Percentiles rank a stretch among this genome's conserved stretches.
phyloP scores from a whole-genome alignment of 2,329 filamentous ascomycete genomes.

The Parasarocladium wereldwijsianum region DNA sequence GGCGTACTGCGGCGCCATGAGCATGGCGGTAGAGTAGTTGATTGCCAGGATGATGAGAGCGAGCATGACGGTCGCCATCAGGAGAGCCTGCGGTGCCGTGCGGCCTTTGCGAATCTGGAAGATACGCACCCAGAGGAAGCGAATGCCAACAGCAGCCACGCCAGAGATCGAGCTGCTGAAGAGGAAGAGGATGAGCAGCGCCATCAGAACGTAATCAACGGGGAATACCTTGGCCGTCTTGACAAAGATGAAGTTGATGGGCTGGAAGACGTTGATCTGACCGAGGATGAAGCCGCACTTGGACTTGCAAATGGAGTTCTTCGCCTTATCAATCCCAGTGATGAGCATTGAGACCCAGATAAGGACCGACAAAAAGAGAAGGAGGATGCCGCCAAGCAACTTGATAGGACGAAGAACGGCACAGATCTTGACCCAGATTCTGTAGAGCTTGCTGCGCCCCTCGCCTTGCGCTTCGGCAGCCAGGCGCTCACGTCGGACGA shows the following conservation, averaged over 20 bases:
- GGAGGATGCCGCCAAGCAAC: conserved; percentile 65
- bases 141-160: conserved; percentile 75
- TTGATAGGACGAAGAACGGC: conserved; percentile 79
- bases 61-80: conserved; percentile 82
- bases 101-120: conserved; percentile 83
- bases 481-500: conserved; percentile 77
- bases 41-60: conserved; percentile 80
- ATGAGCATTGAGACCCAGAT: conserved; percentile 89
- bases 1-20: conserved; percentile 90
- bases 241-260: conserved; percentile 54
- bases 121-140: conserved; percentile 88
- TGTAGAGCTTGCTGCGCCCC: conserved; percentile 59
- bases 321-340: conserved; percentile 90
- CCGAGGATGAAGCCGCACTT: conserved; percentile 87
- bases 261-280: conserved; percentile 82
- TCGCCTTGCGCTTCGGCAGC: conserved; percentile 71
- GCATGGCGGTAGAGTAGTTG: conserved; percentile 85
- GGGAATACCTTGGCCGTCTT: conserved; percentile 74
- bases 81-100: conserved; percentile 79
- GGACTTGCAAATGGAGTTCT: conserved; percentile 83
- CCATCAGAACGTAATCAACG: conserved; percentile 82
- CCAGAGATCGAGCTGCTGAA: conserved; percentile 82
- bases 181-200: conserved; percentile 69
- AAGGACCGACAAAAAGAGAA: conserved; percentile 60
- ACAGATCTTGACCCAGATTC: conserved; percentile 64